Evolutionary conservation across 495 filamentous ascomycete species (phyloP).

Genomic region (Annulohypoxylon bovei): DNA sequence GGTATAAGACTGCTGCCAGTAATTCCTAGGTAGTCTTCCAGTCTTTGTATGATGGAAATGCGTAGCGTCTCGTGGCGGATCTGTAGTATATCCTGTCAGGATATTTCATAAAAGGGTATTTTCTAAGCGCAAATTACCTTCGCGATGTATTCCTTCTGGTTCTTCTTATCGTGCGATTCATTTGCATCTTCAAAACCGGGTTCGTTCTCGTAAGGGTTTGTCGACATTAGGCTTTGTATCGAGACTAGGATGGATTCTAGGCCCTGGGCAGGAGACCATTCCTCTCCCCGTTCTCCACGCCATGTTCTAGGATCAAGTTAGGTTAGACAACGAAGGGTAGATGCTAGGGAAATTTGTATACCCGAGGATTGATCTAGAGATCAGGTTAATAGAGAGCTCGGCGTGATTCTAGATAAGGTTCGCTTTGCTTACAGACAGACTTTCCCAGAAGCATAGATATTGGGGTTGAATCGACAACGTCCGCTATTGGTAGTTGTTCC

Average conservation of each 20-base stretch:
- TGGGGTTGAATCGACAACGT: constrained; percentile 91
- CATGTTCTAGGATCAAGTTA: constrained; percentile 77
- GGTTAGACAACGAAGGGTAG: constrained; percentile 12
- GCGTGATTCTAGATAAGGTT: too few species aligned
- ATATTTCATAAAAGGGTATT: not conserved
- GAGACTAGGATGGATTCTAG: constrained; percentile 94
- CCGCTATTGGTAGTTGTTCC: constrained; percentile 88
- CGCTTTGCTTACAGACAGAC: constrained; percentile 79
- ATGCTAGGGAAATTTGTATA: constrained; percentile 51
- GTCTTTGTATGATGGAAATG: constrained; percentile 83
- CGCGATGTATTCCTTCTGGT: constrained; percentile 80
- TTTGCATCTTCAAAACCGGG: constrained; percentile 87
- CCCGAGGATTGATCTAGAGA: constrained; percentile 86
- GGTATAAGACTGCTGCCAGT: constrained; percentile 53
- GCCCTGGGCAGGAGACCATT: constrained; percentile 96
- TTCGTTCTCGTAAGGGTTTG: constrained; percentile 95
- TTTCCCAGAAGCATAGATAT: constrained; percentile 91
- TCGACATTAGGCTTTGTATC: constrained; percentile 94
- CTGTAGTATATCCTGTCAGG: constrained; percentile 54
- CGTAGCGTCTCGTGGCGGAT: constrained; percentile 92
- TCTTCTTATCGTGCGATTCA: constrained; percentile 72
- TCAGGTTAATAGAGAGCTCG: constrained; percentile 25
- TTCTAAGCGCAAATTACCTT: constrained; percentile 69
- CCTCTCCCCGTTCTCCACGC: constrained; percentile 86
- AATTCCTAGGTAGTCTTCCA: constrained; percentile 82